Base-by-base conservation (phyloP, 148 eudicot genomes). In the Nyssa sinensis region DNA sequence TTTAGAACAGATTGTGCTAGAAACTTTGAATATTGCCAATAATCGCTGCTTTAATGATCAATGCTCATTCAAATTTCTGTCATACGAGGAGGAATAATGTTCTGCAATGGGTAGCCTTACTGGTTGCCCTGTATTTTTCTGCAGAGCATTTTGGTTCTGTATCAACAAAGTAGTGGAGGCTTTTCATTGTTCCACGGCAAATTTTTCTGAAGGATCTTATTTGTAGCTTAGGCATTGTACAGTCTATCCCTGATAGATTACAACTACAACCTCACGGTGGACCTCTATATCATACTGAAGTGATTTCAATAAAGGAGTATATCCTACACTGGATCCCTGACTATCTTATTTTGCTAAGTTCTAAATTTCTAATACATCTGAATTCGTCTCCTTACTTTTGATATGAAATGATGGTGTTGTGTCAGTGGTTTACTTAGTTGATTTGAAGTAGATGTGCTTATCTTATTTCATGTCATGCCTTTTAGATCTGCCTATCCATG, bases 181-280 rank as follows among this genome's bases (percentile, higher is more conserved):
- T 80, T 64, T 34, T 78, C 65, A 62, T 84, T 70, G 69, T 73
- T 77, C 55, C 47, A 23, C 60, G 3, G 75, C 76, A 55, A 64
- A 62, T 73, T 75, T 75, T 78, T 47, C 1, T 12, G 12, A 30
- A 72, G 44, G 64, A 28, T 51, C 66, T 79, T 69, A 21, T 29
- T 49, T 62, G 35, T 30, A 34, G 79, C 75, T 79, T 79, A 74
- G 70, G 76, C 74, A 81, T 44, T 85, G 85, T 85, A 79, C 78
- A 79, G 74, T 73, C 73, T 66, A 64, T 84, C 77, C 69, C 71
- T 67, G 69, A 44, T 41, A 28, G 34, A 67, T 27, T 16, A 53
- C 58, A 47, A 27, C 28, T 58, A 25, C 44, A n/a, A 44, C 33
- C 6, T 29, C 6, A 27, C 44, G 57, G 33, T 65, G 5, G 24